These are phyloP conservation scores for Cydonia oblonga DNA, from an alignment of 331 rosid genomes.

Conservation along the genomic window DNA sequence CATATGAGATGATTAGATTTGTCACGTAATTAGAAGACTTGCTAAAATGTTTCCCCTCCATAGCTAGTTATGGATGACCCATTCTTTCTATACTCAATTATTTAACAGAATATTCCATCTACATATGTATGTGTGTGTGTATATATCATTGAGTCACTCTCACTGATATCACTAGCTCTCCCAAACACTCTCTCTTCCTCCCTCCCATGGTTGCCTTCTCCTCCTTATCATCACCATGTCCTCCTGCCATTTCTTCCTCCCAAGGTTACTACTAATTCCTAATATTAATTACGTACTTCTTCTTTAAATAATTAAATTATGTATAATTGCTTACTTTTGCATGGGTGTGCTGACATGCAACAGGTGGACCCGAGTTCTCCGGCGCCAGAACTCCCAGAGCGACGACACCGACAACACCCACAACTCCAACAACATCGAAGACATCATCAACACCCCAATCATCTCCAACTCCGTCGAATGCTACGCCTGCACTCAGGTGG, in stretches of 20 bases:
- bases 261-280: slow-evolving; percentile 21
- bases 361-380: slow-evolving; percentile 40
- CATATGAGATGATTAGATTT: too few species aligned
- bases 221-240: slow-evolving; percentile 43
- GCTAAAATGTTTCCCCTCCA: too few species aligned
- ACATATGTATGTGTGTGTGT: too few species aligned
- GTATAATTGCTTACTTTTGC: background rate
- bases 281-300: background rate
- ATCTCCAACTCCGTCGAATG: slow-evolving; percentile 39
- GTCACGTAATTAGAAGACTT: too few species aligned
- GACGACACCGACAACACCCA: slow-evolving; percentile 7
- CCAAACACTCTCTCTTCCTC: background rate
- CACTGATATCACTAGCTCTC: background rate
- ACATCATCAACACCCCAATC: slow-evolving; percentile 11
- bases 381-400: background rate
- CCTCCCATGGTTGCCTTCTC: slow-evolving; percentile 32
- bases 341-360: background rate
- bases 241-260: slow-evolving; percentile 38
- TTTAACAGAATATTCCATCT: too few species aligned
- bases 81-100: too few species aligned
- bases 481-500: slow-evolving; percentile 82
- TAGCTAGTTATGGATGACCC: too few species aligned
- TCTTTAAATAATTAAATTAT: background rate
- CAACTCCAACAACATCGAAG: background rate
- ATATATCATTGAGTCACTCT: background rate